A percentile compares a stretch with the other conserved stretches of the same genome.
These are phyloP conservation scores for Leishmania aethiopica DNA, from an alignment of 208 protist species.

Conservation along the genomic window DNA sequence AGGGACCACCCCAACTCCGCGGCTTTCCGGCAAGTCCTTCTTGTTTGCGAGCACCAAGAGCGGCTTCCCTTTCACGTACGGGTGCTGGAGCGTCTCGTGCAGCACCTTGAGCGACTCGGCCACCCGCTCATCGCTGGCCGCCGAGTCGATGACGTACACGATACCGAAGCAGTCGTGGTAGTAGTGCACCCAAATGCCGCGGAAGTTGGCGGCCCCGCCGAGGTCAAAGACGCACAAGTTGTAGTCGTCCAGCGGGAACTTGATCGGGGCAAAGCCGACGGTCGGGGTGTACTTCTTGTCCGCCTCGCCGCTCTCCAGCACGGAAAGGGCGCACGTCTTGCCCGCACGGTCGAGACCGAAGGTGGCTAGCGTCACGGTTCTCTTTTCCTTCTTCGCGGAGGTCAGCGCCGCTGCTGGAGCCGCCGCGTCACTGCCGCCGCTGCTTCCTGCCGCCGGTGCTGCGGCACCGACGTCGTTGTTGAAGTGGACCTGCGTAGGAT, in stretches of 20 bases:
- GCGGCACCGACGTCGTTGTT: conserved; percentile 10
- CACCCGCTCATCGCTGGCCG: conserved; percentile 63
- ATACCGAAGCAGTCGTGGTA: conserved; percentile 92
- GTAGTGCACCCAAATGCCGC: conserved; percentile 93
- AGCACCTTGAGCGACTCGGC: conserved; percentile 72
- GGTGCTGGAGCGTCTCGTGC: conserved; percentile 85
- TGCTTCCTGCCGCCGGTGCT: background rate
- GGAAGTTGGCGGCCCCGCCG: conserved; percentile 87
- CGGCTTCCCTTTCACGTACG: conserved; percentile 96
- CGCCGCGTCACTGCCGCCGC: background rate
- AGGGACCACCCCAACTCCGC: conserved; percentile 80
- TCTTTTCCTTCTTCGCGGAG: conserved; percentile 19
- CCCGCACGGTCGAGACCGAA: conserved; percentile 94
- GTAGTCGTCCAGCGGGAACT: conserved; percentile 86
- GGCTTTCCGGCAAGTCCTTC: conserved; percentile 95
- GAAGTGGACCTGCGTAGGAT: conserved; percentile 76
- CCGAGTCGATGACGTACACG: conserved; percentile 88
- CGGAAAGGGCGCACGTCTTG: conserved; percentile 99
- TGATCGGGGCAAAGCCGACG: conserved; percentile 84
- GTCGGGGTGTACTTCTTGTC: conserved; percentile 92
- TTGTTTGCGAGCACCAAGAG: conserved; percentile 99
- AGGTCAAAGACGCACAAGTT: conserved; percentile 93
- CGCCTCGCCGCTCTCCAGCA: conserved; percentile 95
- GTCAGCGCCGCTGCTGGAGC: background rate
- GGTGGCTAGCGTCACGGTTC: conserved; percentile 80